phyloP scores from a whole-genome alignment of 2,329 filamentous ascomycete species.

The Pleurostoma richardsiae region DNA sequence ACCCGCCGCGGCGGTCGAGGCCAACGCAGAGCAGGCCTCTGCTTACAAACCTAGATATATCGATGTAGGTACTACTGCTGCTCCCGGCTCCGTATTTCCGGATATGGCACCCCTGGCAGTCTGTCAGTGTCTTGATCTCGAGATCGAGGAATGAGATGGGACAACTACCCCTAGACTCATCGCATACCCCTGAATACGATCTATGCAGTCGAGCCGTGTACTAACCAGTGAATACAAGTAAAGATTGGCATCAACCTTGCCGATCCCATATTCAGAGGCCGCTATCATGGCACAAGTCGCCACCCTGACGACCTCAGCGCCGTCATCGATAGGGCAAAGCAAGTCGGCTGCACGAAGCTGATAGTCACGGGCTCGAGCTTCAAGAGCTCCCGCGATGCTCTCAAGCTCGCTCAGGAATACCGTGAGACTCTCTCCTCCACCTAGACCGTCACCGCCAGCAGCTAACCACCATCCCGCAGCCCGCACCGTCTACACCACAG shows the following conservation, averaged over 20 bases:
- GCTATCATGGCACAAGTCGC: constrained; percentile 72
- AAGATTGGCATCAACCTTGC: constrained; percentile 93
- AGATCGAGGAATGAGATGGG: no score
- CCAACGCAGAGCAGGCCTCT: constrained; percentile 3
- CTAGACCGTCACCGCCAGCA: background rate
- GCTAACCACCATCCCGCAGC: constrained; percentile 39
- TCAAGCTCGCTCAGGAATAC: constrained; percentile 68
- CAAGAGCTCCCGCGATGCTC: constrained; percentile 67
- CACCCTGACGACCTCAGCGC: constrained; percentile 71
- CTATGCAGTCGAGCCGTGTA: background rate
- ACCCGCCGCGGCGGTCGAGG: background rate
- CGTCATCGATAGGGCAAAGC: constrained; percentile 72
- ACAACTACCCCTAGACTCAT: no score
- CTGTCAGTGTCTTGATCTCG: background rate
- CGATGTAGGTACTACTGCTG: constrained; percentile 43
- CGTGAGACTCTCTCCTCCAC: constrained; percentile 45
- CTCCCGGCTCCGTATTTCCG: constrained; percentile 1
- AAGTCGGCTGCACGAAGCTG: constrained; percentile 80
- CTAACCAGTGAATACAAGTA: constrained; percentile 1
- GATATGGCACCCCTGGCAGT: background rate
- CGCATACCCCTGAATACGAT: no score
- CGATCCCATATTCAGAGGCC: constrained; percentile 82
- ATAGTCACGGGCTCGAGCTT: constrained; percentile 93
- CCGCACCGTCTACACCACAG: constrained; percentile 79
- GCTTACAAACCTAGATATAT: constrained; percentile 50